Percentiles rank a stretch among this genome's conserved stretches.
Evolutionary conservation across 2,329 filamentous ascomycete genomes (phyloP).

Genomic region (Pseudogymnoascus sp.): DNA sequence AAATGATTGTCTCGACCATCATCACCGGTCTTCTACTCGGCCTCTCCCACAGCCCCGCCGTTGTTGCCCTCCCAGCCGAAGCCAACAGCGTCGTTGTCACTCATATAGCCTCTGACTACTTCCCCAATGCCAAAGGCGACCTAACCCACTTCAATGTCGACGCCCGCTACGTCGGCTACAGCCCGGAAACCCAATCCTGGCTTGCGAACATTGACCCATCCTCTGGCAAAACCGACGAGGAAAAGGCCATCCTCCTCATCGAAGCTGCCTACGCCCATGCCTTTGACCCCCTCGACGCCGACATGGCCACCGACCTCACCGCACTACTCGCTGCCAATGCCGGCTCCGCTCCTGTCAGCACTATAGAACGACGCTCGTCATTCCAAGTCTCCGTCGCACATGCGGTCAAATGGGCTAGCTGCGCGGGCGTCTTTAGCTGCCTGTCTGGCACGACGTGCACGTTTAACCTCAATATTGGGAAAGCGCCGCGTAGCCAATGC

Average conservation of each 20-base stretch:
- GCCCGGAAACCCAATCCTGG: background rate
- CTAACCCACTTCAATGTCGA: background rate
- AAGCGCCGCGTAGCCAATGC: background rate
- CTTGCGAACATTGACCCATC: background rate
- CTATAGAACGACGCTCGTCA: background rate
- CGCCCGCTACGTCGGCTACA: background rate
- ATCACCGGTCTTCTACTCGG: background rate
- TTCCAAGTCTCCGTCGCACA: background rate
- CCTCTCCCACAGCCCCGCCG: background rate
- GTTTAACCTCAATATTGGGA: background rate
- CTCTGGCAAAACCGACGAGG: background rate
- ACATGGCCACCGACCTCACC: background rate
- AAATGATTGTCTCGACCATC: background rate
- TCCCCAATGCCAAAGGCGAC: background rate
- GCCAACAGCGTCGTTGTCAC: background rate
- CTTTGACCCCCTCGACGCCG: background rate
- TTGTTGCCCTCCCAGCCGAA: background rate
- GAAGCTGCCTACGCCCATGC: background rate
- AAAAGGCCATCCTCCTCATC: background rate
- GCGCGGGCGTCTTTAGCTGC: background rate
- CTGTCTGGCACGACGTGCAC: background rate
- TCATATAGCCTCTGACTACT: background rate
- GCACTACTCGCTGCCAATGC: background rate
- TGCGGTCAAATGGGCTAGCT: background rate
- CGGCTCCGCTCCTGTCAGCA: background rate